These are phyloP conservation scores for Lizonia empirigonia DNA, from an alignment of 2,329 filamentous ascomycete species.

Conservation along the genomic window DNA sequence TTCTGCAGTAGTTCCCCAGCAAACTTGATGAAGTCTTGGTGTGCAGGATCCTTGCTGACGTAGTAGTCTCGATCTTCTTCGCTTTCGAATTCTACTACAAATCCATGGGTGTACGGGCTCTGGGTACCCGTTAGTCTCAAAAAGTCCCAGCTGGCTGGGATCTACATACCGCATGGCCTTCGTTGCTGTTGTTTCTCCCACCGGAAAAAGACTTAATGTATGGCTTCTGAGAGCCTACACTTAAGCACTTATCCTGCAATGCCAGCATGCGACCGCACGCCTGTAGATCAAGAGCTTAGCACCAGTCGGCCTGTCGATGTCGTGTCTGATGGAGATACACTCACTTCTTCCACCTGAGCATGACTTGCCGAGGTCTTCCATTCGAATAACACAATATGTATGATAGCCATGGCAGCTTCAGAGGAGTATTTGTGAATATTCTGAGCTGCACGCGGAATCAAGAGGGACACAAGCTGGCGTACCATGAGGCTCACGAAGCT, in stretches of 20 bases:
- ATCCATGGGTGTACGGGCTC: constrained; percentile 71
- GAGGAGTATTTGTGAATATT: neutral
- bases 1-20: constrained; percentile 57
- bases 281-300: constrained; percentile 46
- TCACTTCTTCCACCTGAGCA: constrained; percentile 62
- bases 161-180: constrained; percentile 63
- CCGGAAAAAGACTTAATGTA: constrained; percentile 66
- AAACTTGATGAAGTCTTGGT: constrained; percentile 64
- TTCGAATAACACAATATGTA: constrained; percentile 72
- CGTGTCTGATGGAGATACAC: neutral
- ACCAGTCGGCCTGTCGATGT: too few relatives aligned
- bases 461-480: neutral
- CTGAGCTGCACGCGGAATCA: too few relatives aligned
- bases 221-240: constrained; percentile 62
- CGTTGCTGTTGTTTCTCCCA: constrained; percentile 66
- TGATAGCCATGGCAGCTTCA: constrained; percentile 60
- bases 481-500: constrained; percentile 14
- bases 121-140: constrained; percentile 7
- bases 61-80: constrained; percentile 72
- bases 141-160: neutral
- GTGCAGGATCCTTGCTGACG: constrained; percentile 66
- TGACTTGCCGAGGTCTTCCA: constrained; percentile 61
- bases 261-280: constrained; percentile 62
- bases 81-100: constrained; percentile 70
- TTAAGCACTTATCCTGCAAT: constrained; percentile 64